Evolutionary conservation across 805 yeast species (phyloP), one percentile per base, ranked within the genome.

Genomic region (Candida lessepsii): DNA sequence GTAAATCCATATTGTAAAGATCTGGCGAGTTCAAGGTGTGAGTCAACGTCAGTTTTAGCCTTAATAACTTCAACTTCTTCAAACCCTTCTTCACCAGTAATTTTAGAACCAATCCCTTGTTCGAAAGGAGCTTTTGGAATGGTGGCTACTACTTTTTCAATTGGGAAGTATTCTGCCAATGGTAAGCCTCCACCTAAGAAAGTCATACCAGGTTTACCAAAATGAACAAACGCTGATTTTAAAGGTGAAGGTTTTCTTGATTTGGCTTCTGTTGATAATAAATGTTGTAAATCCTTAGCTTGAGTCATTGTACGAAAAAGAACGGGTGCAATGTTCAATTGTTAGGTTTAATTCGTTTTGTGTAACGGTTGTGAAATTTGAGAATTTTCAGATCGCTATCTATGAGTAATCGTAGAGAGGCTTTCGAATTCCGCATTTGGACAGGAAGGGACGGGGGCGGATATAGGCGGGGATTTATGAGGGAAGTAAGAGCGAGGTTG

Each of bases 171-270:
- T 48, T 85, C 91, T 18, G 96, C 70, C 60, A 87, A 68, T 10
- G 99, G 99, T 52, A 91, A 76, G 6, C 99, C 99, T 53, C 98
- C 99, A 40, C 97, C 98, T 41, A 91, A 76, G 58, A 89, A 90
- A 41, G 88, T 81, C 57, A 93, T 72, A 39, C 82, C 78, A 24
- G 96, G 96, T 48, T 78, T 74, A 30, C 70, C 68, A 56, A 70
- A 83, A 69, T 85, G 83, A 57, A 80, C 80, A 72, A 91, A 87
- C 13, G 95, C 95, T 28, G 79, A 67, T 67, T 93, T 91, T 64
- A 91, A 75, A 10, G 87, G 83, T 9, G 96, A 88, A 25, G 83
- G 78, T 36, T 74, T 67, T 68, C 98, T 83, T 11, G 83, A 67
- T 47, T 73, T 73, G 28, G 96, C 80, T 67, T 91, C 97, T 3